Evolutionary conservation across 352 stramenopile genomes (phyloP), one percentile per base, ranked within the genome.

Genomic region (Phytophthora boehmeriae): DNA sequence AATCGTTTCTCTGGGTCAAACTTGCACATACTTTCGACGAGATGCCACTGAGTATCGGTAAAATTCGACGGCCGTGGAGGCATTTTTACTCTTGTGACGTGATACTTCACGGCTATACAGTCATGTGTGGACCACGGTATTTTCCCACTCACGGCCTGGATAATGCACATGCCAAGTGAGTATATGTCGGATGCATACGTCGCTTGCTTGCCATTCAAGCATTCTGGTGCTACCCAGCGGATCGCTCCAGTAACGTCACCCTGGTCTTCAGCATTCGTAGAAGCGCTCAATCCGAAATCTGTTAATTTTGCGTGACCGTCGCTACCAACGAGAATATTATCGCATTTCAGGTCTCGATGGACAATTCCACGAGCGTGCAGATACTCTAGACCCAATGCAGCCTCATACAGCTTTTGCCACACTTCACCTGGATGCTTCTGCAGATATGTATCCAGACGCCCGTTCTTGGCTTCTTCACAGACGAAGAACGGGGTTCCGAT

Each of bases 311-410:
- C 71, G 32, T 63, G 44, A 0, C 57, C 54, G 22, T 80, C 54
- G 48, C 78, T 64, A 14, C 77, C 84, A 10, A 96, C 62, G 14
- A 97, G 76, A 36, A 97, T 76, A 61, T 97, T 97, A 35, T 71
- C 82, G 22, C 72, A 80, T 60, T 97, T 97, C 22, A 97, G 68
- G 54, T 97, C 90, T 35, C 89, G 75, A 51, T 97, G 89, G 13
- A 96, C 59, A 9, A 90, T 72, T 16, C 64, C 49, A n/a, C 75
- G 59, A 5, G 49, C 38, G 34, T 93, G 82, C 9, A 96, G 42
- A 60, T 88, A 89, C 20, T 53, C 45, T 0, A 96, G 54, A 3
- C 79, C 87, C 25, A 78, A 14, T 10, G 63, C 60, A 8, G 68
- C 71, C 36, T 82, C 63, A 14, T 68, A 68, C n/a, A 75, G 28